Evolutionary conservation across 305 asterid genomes (phyloP).

Genomic region (Fraxinus ornus): DNA sequence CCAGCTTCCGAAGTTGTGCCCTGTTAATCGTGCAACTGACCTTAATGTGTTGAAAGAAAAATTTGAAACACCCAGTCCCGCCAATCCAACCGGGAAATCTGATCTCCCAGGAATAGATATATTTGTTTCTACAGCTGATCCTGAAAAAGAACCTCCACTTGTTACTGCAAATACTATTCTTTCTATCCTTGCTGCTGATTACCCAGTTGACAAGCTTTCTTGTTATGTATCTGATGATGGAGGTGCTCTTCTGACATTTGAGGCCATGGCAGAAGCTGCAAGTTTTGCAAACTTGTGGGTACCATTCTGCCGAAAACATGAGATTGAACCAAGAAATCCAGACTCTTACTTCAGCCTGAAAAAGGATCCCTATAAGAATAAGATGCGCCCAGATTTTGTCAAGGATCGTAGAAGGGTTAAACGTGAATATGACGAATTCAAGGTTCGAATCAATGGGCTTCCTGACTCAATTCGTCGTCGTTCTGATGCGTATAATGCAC

Average conservation of each 20-base stretch:
- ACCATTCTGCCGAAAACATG: constrained; percentile 32
- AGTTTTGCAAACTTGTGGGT: constrained; percentile 31
- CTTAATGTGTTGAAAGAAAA: constrained; percentile 28
- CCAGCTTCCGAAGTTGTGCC: constrained; percentile 31
- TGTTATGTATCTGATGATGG: constrained; percentile 35
- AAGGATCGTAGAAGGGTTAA: constrained; percentile 91
- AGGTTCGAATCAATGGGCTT: constrained; percentile 87
- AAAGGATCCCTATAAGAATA: constrained; percentile 29
- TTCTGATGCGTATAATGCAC: constrained; percentile 90
- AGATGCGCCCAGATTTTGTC: constrained; percentile 30
- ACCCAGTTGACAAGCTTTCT: constrained; percentile 33
- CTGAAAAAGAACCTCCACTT: constrained; percentile 35
- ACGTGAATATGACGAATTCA: constrained; percentile 94
- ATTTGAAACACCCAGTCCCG: constrained; percentile 28
- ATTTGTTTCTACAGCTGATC: constrained; percentile 35
- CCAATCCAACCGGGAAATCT: constrained; percentile 30
- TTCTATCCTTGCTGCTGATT: constrained; percentile 31
- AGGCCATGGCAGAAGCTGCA: constrained; percentile 37
- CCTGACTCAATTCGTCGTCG: constrained; percentile 95
- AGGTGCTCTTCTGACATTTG: constrained; percentile 33
- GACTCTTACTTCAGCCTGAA: constrained; percentile 31
- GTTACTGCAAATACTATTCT: constrained; percentile 32
- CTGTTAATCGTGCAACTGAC: constrained; percentile 34
- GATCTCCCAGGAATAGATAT: constrained; percentile 32
- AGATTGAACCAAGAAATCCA: constrained; percentile 32